Evolutionary conservation across 495 filamentous ascomycete species (phyloP).

Genomic region (Xylaria flabelliformis): DNA sequence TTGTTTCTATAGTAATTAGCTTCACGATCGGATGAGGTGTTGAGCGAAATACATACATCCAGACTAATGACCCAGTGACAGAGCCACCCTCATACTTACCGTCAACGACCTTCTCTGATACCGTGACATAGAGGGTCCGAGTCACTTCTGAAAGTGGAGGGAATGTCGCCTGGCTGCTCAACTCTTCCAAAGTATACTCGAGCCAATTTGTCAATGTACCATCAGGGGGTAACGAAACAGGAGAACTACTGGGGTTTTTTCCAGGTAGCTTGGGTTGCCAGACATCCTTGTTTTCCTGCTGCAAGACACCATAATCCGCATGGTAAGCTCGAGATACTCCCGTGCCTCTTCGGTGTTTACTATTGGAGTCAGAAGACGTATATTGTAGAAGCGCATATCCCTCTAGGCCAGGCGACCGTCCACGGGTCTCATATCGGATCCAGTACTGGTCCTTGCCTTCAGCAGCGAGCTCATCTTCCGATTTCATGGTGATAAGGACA

Average conservation of each 20-base stretch:
- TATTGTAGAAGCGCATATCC: slow-evolving; percentile 64
- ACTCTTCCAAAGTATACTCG: slow-evolving; percentile 60
- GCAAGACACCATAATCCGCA: neutral
- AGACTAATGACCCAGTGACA: slow-evolving; percentile 34
- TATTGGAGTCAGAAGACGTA: slow-evolving; percentile 22
- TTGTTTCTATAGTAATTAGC: slow-evolving; percentile 44
- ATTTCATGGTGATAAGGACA: slow-evolving; percentile 56
- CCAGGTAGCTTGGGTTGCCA: slow-evolving; percentile 30
- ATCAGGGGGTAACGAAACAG: slow-evolving; percentile 50
- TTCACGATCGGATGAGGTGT: neutral
- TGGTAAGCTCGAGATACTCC: neutral
- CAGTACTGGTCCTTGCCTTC: slow-evolving; percentile 54
- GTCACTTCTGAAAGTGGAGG: slow-evolving; percentile 61
- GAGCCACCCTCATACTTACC: slow-evolving; percentile 40
- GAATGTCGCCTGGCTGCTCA: slow-evolving; percentile 43
- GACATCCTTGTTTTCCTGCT: neutral
- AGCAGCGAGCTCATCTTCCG: slow-evolving; percentile 46
- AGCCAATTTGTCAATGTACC: slow-evolving; percentile 50
- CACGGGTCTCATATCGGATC: slow-evolving; percentile 61
- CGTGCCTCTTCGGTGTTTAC: neutral
- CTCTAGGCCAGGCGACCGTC: slow-evolving; percentile 50
- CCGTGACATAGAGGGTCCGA: slow-evolving; percentile 55
- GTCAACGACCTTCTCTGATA: slow-evolving; percentile 51
- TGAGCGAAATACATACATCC: slow-evolving; percentile 34
- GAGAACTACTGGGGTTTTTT: slow-evolving; percentile 37